phyloP scores from a whole-genome alignment of 2,329 filamentous ascomycete species.

The Aaosphaeria pasadenensis region DNA sequence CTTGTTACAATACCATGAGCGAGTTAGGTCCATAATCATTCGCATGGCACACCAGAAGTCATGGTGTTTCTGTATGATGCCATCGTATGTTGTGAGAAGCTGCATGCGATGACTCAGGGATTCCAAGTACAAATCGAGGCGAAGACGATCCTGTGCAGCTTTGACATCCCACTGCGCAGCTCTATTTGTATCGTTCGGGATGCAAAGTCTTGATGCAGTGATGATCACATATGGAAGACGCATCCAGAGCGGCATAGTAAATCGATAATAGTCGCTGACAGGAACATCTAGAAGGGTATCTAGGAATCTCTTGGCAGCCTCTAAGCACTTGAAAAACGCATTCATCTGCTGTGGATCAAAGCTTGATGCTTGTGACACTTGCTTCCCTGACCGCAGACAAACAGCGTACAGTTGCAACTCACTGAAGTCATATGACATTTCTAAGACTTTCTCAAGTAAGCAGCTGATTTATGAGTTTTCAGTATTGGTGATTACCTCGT shows the following conservation, averaged over 20 bases:
- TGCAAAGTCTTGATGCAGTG: constrained; percentile 25
- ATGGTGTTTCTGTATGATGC: constrained; percentile 16
- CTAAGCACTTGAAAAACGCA: constrained; percentile 34
- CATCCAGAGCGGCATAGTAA: constrained; percentile 34
- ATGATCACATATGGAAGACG: constrained; percentile 28
- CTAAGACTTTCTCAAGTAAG: constrained; percentile 15
- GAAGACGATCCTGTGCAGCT: constrained; percentile 27
- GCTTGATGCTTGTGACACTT: neutral
- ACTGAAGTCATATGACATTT: constrained; percentile 24
- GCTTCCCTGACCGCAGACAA: constrained; percentile 14
- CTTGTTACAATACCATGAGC: constrained; percentile 26
- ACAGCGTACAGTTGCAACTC: constrained; percentile 26
- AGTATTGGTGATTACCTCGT: too few species aligned
- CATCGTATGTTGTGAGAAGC: constrained; percentile 21
- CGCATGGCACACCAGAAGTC: constrained; percentile 32
- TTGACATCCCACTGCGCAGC: constrained; percentile 29
- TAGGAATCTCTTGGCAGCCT: constrained; percentile 66
- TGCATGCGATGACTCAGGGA: constrained; percentile 34
- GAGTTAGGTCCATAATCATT: constrained; percentile 27
- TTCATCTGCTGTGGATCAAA: constrained; percentile 17
- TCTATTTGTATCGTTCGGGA: constrained; percentile 19
- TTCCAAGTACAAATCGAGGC: constrained; percentile 31
- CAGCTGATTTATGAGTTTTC: too few species aligned
- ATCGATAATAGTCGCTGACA: constrained; percentile 50
- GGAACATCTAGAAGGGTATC: constrained; percentile 67